Base-by-base conservation (phyloP, 495 filamentous ascomycete species). In the Polyplosphaeria fusca region DNA sequence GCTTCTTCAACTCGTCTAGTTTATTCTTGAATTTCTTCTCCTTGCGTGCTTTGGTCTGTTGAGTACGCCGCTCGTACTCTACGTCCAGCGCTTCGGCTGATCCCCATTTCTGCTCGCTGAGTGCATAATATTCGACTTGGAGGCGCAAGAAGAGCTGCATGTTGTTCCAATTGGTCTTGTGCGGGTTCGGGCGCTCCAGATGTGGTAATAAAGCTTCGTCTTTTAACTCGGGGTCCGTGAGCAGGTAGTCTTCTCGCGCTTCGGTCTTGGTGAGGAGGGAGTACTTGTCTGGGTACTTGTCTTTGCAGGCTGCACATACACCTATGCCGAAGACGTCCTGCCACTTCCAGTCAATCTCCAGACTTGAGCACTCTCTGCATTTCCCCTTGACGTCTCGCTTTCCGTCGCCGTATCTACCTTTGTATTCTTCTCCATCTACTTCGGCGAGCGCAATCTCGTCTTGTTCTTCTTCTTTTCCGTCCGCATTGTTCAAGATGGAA, bases 61-160 rank as follows among this genome's bases (percentile, higher is more conserved):
- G 70, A 67, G 90, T 86, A 13, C 93, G 78, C 59, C 77, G 81
- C 70, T 87, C 87, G 67, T 93, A 97, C 70, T 98, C 94, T 20
- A 81, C 88, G 68, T 98, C 94, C 26, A 98, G 72, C 23, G 82
- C 85, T 61, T 93, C 91, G 0, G 85, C 66, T 0, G 85, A 87
- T 0, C 92, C 93, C 93, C 93, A 97, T 66, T 86, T 87, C 67
- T 87, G 89, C 7, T 77, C 68, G 0, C 78, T 82, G 64, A 96
- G 86, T 1, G 89, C 93, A 66, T 95, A 95, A 43, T 87, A 88
- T 64, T 98, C 93, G 1, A 98, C 86, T 66, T 98, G 94, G 55
- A 84, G 96, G 0, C 94, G 85, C 7, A 98, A 76, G 67, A 87
- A 98, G 0, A 98, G 82, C 87, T 93, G 93, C 93, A 98, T 97